These are phyloP conservation scores for Leccinum variicolor DNA, from an alignment of 768 basidiomycete species.

Conservation along the genomic window DNA sequence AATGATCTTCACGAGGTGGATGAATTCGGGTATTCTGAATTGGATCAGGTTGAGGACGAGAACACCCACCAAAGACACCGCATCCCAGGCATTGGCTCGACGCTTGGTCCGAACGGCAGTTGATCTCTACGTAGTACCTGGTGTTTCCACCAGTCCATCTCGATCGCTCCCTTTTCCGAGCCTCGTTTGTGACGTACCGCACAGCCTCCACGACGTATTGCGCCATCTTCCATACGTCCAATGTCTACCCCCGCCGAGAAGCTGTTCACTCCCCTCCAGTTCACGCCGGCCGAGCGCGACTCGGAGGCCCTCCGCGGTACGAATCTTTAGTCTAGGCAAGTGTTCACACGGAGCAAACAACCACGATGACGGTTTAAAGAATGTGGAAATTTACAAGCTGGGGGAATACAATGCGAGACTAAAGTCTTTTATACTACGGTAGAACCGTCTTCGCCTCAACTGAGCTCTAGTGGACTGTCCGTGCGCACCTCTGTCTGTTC, in stretches of 20 bases:
- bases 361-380: no score
- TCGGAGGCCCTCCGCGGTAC: conserved; percentile 70
- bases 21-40: no score
- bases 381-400: no score
- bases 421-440: no score
- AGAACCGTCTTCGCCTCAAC: no score
- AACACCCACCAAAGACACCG: conserved; percentile 50
- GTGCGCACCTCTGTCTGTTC: no score
- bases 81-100: conserved; percentile 42
- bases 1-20: no score
- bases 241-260: conserved; percentile 44
- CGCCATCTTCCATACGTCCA: conserved; percentile 61
- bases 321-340: no score
- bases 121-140: conserved; percentile 69
- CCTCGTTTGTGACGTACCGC: conserved; percentile 3
- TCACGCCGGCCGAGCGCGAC: conserved; percentile 58
- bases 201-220: conserved; percentile 15
- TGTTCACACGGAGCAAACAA: no score
- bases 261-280: conserved; percentile 74
- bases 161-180: not conserved
- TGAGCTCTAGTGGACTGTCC: no score
- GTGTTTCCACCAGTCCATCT: conserved; percentile 50
- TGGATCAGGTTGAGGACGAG: no score
- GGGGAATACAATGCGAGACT: no score
- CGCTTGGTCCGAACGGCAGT: conserved; percentile 58